Evolutionary conservation across 1,284 basidiomycete genomes (phyloP).

Genomic region (Sanguinoderma infundibulare): DNA sequence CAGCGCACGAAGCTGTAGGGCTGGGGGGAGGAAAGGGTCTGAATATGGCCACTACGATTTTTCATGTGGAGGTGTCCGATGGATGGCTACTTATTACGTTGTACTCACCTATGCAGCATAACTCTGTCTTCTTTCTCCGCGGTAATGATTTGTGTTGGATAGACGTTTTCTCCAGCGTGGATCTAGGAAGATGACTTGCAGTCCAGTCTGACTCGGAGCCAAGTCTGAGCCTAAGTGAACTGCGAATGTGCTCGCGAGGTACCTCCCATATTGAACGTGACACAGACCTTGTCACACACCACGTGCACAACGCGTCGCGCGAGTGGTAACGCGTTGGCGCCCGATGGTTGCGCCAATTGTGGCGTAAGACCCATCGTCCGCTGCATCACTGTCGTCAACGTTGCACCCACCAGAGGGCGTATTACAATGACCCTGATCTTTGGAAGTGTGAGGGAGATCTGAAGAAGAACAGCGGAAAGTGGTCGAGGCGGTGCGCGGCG

Average conservation of each 20-base stretch:
- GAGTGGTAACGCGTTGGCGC: background rate
- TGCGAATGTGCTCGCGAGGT: too few species aligned
- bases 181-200: background rate
- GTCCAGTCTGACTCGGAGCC: background rate
- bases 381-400: background rate
- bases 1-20: background rate
- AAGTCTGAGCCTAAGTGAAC: background rate
- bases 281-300: background rate
- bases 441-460: background rate
- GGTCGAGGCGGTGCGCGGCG: background rate
- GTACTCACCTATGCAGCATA: background rate
- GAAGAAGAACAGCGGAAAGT: background rate
- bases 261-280: too few species aligned
- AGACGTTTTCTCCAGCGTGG: too few species aligned
- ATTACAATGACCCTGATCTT: background rate
- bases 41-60: background rate
- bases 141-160: background rate
- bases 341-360: background rate
- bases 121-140: background rate
- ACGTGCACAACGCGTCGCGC: background rate
- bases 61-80: background rate
- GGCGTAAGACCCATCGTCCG: background rate
- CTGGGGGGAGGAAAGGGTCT: background rate
- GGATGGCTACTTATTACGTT: background rate
- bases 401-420: too few species aligned